Percentiles rank a stretch among this genome's conserved stretches.
Evolutionary conservation across 208 protist genomes (phyloP).

Genomic region (Trypanosoma boissoni): DNA sequence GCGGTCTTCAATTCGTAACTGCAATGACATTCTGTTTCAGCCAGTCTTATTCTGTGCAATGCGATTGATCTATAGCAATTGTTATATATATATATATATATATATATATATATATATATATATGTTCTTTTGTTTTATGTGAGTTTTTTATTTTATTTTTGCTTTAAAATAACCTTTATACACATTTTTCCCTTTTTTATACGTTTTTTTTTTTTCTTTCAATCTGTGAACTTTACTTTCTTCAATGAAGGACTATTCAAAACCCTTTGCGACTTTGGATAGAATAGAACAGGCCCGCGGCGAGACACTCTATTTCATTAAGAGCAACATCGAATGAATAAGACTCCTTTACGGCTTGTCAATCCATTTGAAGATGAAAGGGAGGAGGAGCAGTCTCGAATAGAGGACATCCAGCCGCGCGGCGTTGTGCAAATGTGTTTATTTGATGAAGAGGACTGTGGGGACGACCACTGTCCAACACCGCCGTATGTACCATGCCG

Average conservation of each 20-base stretch:
- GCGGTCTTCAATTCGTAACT: too few relatives aligned
- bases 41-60: too few relatives aligned
- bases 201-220: too few relatives aligned
- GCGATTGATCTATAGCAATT: too few relatives aligned
- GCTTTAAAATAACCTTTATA: too few relatives aligned
- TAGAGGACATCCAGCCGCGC: too few relatives aligned
- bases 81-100: constrained; percentile 12
- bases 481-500: constrained; percentile 59
- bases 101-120: constrained; percentile 4
- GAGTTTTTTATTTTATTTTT: neutral
- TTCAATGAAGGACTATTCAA: too few relatives aligned
- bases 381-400: neutral
- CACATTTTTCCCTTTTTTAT: too few relatives aligned
- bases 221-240: too few relatives aligned
- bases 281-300: neutral
- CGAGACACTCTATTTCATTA: neutral
- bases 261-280: neutral
- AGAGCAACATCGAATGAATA: neutral
- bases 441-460: constrained; percentile 10
- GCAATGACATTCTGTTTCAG: too few relatives aligned
- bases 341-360: neutral
- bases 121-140: neutral
- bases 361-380: constrained; percentile 6
- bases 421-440: too few relatives aligned
- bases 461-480: constrained; percentile 38